phyloP scores from a whole-genome alignment of 371 early-diverging fungal species.

The Syncephalastrum contaminatum region DNA sequence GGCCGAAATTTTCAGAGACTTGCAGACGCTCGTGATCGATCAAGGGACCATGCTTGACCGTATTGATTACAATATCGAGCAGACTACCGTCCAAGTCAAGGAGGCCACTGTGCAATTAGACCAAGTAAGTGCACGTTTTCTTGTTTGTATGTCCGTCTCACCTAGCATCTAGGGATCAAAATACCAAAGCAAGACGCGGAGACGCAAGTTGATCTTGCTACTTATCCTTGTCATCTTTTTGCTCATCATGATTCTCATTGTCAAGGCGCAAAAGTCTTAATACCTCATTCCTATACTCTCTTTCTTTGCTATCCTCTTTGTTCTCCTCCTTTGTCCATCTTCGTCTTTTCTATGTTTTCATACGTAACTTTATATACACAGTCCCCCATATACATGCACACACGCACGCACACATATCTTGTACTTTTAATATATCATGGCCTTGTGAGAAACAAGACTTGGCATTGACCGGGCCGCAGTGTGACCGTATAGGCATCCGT shows the following conservation, averaged over 20 bases:
- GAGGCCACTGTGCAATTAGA: conserved; percentile 84
- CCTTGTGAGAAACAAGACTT: conserved; percentile 13
- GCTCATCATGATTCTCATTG: conserved; percentile 61
- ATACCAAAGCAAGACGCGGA: conserved; percentile 67
- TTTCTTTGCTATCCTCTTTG: too few species aligned
- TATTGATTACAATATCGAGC: conserved; percentile 96
- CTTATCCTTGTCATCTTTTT: conserved; percentile 60
- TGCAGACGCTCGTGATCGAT: conserved; percentile 94
- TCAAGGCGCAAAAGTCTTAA: conserved; percentile 53
- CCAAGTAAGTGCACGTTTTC: conserved; percentile 51
- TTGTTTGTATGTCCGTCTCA: not conserved
- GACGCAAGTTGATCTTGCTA: conserved; percentile 62
- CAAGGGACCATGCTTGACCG: conserved; percentile 97
- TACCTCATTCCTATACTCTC: conserved; percentile 1
- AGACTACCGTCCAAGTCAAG: conserved; percentile 74
- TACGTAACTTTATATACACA: too few species aligned
- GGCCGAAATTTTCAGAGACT: conserved; percentile 88
- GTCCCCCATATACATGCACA: too few species aligned
- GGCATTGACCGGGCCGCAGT: conserved; percentile 24
- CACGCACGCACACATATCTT: too few species aligned
- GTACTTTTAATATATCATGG: too few species aligned
- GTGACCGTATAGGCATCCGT: conserved; percentile 6
- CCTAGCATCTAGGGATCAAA: conserved; percentile 43
- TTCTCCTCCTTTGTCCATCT: too few species aligned
- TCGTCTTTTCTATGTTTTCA: too few species aligned